Evolutionary conservation across 2,329 filamentous ascomycete genomes (phyloP), one percentile per base, ranked within the genome.

Genomic region (Ascochyta pisi): DNA sequence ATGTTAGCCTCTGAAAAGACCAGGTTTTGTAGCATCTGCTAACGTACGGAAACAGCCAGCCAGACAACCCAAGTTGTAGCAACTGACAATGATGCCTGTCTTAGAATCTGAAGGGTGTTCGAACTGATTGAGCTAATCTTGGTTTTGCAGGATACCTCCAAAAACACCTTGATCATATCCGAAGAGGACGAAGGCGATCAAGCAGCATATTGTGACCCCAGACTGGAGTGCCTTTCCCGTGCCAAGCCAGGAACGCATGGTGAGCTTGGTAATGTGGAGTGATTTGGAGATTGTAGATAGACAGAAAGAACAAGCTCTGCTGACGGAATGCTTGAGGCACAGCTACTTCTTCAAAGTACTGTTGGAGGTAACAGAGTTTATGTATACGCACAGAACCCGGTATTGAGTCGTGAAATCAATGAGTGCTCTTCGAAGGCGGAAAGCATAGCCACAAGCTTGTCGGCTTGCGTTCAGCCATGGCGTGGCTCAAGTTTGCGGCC

Each of bases 121-220:
- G 33, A 81, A 78, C 2, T 75, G 69, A 3, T 68, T 52, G 4
- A 82, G 68, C 60, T 78, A 83, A 45, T 82, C 74, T 13, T 76
- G 62, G 33, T 78, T 81, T 9, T 78, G 75, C 9, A 83, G 70
- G 15, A 83, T 79, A 10, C 79, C 79, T 3, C 78, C 76, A 57
- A 82, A 81, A 0, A 81, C 78, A 38, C 79, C 80, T 60, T 82
- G 80, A 27, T 82, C 81, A 40, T 82, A 82, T 12, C 61, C 58
- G 29, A 61, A 63, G 35, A 55, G 76, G 75, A 63, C 26, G 50
- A 65, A 65, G 4, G 60, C 62, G 2, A 50, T 34, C 24, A 61
- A 43, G 46, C 62, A 63, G 48, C 55, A 59, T 27, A 52, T 41
- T n/a, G 42, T 31, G n/a, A 64, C 58, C 6, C 53, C 59, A 6